phyloP scores from a whole-genome alignment of 805 yeast genomes.

The Candida namnaoensis region DNA sequence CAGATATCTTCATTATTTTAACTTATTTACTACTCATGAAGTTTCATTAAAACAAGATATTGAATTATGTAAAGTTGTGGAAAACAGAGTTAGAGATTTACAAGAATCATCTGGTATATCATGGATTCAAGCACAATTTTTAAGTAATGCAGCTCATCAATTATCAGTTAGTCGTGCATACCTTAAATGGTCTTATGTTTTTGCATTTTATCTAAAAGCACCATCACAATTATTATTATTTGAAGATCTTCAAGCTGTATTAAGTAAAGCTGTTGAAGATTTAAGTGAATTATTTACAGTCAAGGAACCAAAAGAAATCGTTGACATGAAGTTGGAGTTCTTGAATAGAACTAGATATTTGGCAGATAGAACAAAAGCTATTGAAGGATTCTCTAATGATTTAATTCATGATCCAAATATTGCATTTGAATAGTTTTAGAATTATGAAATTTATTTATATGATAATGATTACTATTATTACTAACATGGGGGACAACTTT shows the following conservation, averaged over 20 bases:
- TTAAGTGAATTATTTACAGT: slow-evolving; percentile 50
- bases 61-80: slow-evolving; percentile 52
- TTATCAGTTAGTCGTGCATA: slow-evolving; percentile 64
- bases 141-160: slow-evolving; percentile 61
- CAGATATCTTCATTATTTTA: slow-evolving; percentile 68
- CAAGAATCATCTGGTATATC: slow-evolving; percentile 61
- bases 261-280: slow-evolving; percentile 61
- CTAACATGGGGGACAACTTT: too few species aligned
- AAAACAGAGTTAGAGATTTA: slow-evolving; percentile 49
- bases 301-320: slow-evolving; percentile 25
- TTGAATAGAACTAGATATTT: slow-evolving; percentile 26
- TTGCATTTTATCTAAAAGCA: slow-evolving; percentile 51
- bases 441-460: too few species aligned
- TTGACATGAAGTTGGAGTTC: slow-evolving; percentile 26
- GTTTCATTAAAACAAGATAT: slow-evolving; percentile 67
- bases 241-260: slow-evolving; percentile 60
- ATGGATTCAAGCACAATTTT: slow-evolving; percentile 84
- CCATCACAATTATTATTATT: slow-evolving; percentile 51
- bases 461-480: too few species aligned
- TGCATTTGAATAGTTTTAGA: too few species aligned
- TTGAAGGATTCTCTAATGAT: slow-evolving; percentile 23
- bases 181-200: slow-evolving; percentile 86
- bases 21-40: slow-evolving; percentile 69
- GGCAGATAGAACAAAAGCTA: slow-evolving; percentile 25
- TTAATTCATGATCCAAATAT: too few species aligned